Evolutionary conservation across 2,329 filamentous ascomycete species (phyloP).

Genomic region (Sporothrix humicola): DNA sequence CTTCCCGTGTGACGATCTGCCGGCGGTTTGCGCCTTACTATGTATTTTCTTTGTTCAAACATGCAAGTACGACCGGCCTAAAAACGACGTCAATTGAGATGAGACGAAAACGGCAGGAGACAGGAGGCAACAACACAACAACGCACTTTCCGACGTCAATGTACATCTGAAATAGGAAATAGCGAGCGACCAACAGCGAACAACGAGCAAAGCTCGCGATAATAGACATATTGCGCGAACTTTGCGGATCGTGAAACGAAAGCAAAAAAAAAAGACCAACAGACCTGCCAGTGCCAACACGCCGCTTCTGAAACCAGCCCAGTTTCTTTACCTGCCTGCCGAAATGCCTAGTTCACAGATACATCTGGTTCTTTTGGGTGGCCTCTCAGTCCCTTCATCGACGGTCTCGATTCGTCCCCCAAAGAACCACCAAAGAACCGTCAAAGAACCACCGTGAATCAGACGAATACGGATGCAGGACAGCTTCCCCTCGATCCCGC

Average conservation of each 20-base stretch:
- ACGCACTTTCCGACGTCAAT: too few species aligned
- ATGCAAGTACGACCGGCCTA: background rate
- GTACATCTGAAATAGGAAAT: background rate
- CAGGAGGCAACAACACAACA: background rate
- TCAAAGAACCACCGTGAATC: too few species aligned
- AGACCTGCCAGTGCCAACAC: background rate
- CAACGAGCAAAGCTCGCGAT: background rate
- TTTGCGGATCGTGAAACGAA: background rate
- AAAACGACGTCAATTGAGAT: background rate
- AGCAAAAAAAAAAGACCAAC: background rate
- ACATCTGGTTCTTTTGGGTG: background rate
- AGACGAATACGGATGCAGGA: too few species aligned
- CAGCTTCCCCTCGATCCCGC: too few species aligned
- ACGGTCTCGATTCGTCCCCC: background rate
- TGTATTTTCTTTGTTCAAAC: background rate
- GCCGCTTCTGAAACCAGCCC: background rate
- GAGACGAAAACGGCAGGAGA: constrained; percentile 1
- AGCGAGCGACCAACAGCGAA: too few species aligned
- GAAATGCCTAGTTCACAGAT: background rate
- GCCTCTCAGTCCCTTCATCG: background rate
- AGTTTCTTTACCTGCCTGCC: background rate
- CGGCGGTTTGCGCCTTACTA: background rate
- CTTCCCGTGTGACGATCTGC: background rate
- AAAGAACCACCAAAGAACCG: background rate
- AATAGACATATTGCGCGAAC: background rate